These are phyloP conservation scores for Chalciporus piperatus DNA, from an alignment of 768 basidiomycete species.

Conservation along the genomic window DNA sequence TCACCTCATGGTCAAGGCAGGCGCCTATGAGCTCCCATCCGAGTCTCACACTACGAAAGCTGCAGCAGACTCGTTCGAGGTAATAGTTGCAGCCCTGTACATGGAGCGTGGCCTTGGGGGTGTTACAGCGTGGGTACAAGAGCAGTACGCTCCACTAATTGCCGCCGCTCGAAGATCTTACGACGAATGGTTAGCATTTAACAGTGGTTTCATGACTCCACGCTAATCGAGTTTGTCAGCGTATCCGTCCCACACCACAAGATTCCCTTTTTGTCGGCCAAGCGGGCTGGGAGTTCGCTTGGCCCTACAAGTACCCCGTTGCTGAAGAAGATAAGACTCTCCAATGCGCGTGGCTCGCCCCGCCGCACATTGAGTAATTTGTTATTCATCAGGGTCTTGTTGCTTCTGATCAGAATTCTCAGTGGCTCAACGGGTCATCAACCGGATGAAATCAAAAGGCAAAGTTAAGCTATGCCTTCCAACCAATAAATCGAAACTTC, in stretches of 20 bases:
- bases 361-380: constrained; percentile 22
- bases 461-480: constrained; percentile 22
- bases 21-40: constrained; percentile 20
- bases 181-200: constrained; percentile 21
- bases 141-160: constrained; percentile 39
- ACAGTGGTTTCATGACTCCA: not conserved
- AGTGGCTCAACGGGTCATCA: constrained; percentile 29
- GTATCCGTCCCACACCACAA: constrained; percentile 2
- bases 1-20: constrained; percentile 37
- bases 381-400: not conserved
- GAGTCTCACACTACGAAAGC: constrained; percentile 32
- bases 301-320: constrained; percentile 5
- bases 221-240: constrained; percentile 15
- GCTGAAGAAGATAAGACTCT: constrained; percentile 21
- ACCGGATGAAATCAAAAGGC: constrained; percentile 26
- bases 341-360: constrained; percentile 14
- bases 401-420: constrained; percentile 5
- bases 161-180: constrained; percentile 28
- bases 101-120: constrained; percentile 37
- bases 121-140: constrained; percentile 38
- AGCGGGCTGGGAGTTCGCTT: constrained; percentile 7
- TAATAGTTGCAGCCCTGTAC: constrained; percentile 44
- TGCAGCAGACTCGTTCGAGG: constrained; percentile 47
- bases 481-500: constrained; percentile 12
- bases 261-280: constrained; percentile 7